Percentiles rank a stretch among this genome's conserved stretches.
phyloP scores from a whole-genome alignment of 1,284 basidiomycete species.

The Boletus mariae region DNA sequence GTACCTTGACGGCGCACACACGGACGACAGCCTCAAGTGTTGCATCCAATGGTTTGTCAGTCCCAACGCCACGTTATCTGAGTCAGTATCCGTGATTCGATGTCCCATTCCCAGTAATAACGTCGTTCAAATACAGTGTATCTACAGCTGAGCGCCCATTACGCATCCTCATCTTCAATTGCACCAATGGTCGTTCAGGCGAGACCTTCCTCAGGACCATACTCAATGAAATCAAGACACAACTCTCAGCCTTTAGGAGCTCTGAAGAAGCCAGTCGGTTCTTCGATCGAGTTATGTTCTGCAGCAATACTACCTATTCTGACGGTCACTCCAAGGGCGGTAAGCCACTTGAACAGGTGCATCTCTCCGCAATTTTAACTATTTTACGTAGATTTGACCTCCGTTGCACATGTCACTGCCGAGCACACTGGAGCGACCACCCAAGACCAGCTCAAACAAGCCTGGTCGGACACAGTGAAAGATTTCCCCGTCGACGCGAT shows the following conservation, averaged over 20 bases:
- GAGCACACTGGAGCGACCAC: constrained; percentile 68
- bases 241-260: constrained; percentile 41
- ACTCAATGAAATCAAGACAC: constrained; percentile 43
- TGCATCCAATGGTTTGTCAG: constrained; percentile 85
- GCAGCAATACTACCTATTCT: constrained; percentile 92
- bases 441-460: constrained; percentile 72
- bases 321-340: constrained; percentile 89
- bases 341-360: constrained; percentile 36
- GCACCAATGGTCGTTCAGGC: constrained; percentile 87
- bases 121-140: not conserved
- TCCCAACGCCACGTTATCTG: constrained; percentile 45
- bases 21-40: constrained; percentile 82
- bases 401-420: constrained; percentile 58
- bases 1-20: constrained; percentile 97
- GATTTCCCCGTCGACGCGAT: constrained; percentile 57
- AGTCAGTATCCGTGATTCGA: constrained; percentile 22
- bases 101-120: constrained; percentile 5
- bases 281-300: constrained; percentile 90
- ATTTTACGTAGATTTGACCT: constrained; percentile 61
- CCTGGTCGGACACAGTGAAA: constrained; percentile 69
- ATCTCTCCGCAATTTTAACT: not conserved
- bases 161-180: constrained; percentile 90
- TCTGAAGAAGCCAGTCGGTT: constrained; percentile 43
- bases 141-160: constrained; percentile 21
- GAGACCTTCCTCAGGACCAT: constrained; percentile 67